These are phyloP conservation scores for Dendryphion nanum DNA, from an alignment of 2,329 filamentous ascomycete genomes.

Conservation along the genomic window DNA sequence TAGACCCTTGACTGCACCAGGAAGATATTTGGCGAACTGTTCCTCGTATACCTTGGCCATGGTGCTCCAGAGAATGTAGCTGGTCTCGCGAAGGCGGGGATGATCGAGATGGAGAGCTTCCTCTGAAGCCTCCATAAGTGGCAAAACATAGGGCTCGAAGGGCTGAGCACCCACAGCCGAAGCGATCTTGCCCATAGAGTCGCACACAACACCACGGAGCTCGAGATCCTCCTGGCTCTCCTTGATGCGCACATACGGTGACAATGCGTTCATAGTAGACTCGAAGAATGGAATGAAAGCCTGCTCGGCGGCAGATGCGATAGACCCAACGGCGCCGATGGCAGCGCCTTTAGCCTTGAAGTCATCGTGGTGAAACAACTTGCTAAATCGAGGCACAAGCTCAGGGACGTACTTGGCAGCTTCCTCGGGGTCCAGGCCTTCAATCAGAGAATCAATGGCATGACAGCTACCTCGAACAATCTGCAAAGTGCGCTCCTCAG, in stretches of 20 bases:
- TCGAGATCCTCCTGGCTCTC: conserved; percentile 87
- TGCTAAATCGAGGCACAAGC: conserved; percentile 80
- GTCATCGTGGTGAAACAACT: conserved; percentile 79
- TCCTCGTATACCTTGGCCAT: conserved; percentile 92
- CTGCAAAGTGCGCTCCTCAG: conserved; percentile 72
- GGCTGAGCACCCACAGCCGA: conserved; percentile 78
- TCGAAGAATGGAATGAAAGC: conserved; percentile 91
- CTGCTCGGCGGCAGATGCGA: conserved; percentile 79
- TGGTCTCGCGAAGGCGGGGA: conserved; percentile 88
- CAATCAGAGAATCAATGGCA: conserved; percentile 87
- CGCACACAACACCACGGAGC: conserved; percentile 83
- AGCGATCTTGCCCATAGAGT: conserved; percentile 91
- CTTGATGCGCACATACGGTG: conserved; percentile 80
- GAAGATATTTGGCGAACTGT: conserved; percentile 75
- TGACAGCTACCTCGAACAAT: conserved; percentile 89
- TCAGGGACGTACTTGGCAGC: conserved; percentile 79
- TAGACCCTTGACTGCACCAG: conserved; percentile 74
- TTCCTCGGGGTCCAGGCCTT: conserved; percentile 76
- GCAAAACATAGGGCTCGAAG: conserved; percentile 88
- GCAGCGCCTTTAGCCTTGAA: conserved; percentile 87
- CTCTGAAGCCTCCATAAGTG: conserved; percentile 88
- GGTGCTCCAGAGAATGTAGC: conserved; percentile 94
- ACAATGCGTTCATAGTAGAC: conserved; percentile 85
- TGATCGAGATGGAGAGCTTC: conserved; percentile 87
- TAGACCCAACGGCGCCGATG: conserved; percentile 84